Conservation (phyloP, 495 filamentous ascomycete genomes). For the Penicillium cataractarum region DNA sequence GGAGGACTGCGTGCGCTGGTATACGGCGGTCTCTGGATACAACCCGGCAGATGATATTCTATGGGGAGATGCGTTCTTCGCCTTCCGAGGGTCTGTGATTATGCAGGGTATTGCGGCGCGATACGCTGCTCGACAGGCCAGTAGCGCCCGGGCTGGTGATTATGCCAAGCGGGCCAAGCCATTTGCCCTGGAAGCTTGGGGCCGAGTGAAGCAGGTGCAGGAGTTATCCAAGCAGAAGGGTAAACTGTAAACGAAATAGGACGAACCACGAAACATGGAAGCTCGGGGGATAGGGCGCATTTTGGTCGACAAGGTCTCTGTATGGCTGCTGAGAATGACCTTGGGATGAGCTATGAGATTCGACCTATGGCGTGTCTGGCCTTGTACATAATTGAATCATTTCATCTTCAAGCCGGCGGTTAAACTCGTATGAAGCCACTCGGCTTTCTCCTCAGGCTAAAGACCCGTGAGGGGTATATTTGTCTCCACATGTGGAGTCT, state of each 20-base stretch:
- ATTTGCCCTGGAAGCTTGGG: conserved; percentile 78
- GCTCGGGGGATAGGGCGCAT: too few relatives aligned
- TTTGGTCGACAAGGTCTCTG: too few relatives aligned
- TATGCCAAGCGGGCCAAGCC: conserved; percentile 55
- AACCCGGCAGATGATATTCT: conserved; percentile 46
- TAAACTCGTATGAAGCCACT: too few relatives aligned
- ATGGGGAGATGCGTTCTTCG: conserved; percentile 54
- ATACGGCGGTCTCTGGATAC: conserved; percentile 65
- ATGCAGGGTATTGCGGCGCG: conserved; percentile 91
- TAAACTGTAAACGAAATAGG: not conserved
- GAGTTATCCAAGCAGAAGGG: conserved; percentile 9
- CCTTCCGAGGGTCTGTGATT: conserved; percentile 71
- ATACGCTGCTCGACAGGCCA: conserved; percentile 83
- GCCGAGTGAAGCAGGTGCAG: conserved; percentile 46
- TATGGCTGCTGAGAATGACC: too few relatives aligned
- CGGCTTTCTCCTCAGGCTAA: too few relatives aligned
- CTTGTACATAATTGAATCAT: too few relatives aligned
- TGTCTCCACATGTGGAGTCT: too few relatives aligned
- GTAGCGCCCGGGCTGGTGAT: conserved; percentile 75
- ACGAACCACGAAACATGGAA: not conserved
- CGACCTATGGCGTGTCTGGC: too few relatives aligned
- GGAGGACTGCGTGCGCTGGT: conserved; percentile 74
- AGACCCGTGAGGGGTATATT: too few relatives aligned
- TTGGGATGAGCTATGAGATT: too few relatives aligned
- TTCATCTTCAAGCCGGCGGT: too few relatives aligned